Evolutionary conservation across 1,139 yeast species (phyloP), one percentile per base, ranked within the genome.

Genomic region (Arxiozyma bovina): DNA sequence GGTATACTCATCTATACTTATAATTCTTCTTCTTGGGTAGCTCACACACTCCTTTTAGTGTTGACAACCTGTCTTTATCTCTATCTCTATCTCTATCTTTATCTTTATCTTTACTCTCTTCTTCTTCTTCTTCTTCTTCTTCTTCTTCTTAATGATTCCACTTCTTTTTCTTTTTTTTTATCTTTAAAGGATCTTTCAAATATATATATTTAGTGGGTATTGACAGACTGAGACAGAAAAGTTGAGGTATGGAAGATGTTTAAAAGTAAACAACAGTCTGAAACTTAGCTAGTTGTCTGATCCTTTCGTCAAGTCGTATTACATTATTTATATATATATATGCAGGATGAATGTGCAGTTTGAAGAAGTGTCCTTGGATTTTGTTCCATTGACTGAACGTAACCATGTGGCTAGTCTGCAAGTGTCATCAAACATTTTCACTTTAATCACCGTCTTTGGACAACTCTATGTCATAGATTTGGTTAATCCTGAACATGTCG

Each of bases 1-100:
- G 98, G 98, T 51, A 90, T 83, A 50, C 64, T 64, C 69, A 27
- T 27, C 11, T 27, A 11, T 8, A 11, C 8, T 27, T 27, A 27
- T 27, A 27, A 2, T 11, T 8, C 30, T 27, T 27, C n/a, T n/a
- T n/a, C n/a, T n/a, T n/a, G n/a, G n/a, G n/a, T n/a, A n/a, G n/a
- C n/a, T n/a, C n/a, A n/a, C n/a, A n/a, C n/a, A n/a, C n/a, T n/a
- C n/a, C n/a, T n/a, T n/a, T n/a, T n/a, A n/a, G n/a, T n/a, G n/a
- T n/a, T n/a, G n/a, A n/a, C n/a, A n/a, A n/a, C n/a, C n/a, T n/a
- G n/a, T n/a, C n/a, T n/a, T n/a, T n/a, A n/a, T n/a, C n/a, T n/a
- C n/a, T n/a, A n/a, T n/a, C n/a, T n/a, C n/a, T n/a, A n/a, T n/a
- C n/a, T n/a, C n/a, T n/a, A n/a, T n/a, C n/a, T n/a, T n/a, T n/a